A percentile compares a stretch with the other conserved stretches of the same genome.
These are phyloP conservation scores for Fragaria nilgerrensis DNA, from an alignment of 306 rosid species.

Conservation along the genomic window DNA sequence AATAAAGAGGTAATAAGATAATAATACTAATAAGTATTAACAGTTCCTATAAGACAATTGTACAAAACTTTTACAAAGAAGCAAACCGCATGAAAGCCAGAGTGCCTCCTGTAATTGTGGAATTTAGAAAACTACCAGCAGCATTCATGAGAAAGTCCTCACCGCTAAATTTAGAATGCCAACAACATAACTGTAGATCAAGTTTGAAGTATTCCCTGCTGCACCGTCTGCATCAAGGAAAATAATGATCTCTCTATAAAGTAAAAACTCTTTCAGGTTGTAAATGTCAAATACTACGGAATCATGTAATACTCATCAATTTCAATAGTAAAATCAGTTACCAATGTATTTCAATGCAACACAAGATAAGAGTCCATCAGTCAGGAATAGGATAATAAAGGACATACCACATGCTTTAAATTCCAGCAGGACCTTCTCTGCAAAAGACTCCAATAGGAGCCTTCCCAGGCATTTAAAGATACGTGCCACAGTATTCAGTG, in stretches of 20 bases:
- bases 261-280: conserved; percentile 12
- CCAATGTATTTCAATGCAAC: neutral
- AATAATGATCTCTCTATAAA: conserved; percentile 19
- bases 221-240: conserved; percentile 60
- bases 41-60: neutral
- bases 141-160: conserved; percentile 53
- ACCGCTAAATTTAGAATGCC: conserved; percentile 81
- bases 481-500: conserved; percentile 34
- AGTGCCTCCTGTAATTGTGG: conserved; percentile 30
- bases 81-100: conserved; percentile 42
- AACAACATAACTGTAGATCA: conserved; percentile 58
- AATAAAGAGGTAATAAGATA: neutral
- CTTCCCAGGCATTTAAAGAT: conserved; percentile 75
- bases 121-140: conserved; percentile 45
- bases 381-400: neutral
- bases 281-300: conserved; percentile 6
- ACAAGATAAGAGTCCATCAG: neutral
- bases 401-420: conserved; percentile 58
- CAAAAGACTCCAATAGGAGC: conserved; percentile 50
- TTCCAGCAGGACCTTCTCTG: conserved; percentile 59
- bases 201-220: conserved; percentile 47
- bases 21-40: neutral
- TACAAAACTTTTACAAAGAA: conserved; percentile 20
- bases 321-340: conserved; percentile 10
- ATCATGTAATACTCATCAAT: conserved; percentile 11